Base-by-base conservation (phyloP, 208 protist genomes). In the Leishmania turanica region DNA sequence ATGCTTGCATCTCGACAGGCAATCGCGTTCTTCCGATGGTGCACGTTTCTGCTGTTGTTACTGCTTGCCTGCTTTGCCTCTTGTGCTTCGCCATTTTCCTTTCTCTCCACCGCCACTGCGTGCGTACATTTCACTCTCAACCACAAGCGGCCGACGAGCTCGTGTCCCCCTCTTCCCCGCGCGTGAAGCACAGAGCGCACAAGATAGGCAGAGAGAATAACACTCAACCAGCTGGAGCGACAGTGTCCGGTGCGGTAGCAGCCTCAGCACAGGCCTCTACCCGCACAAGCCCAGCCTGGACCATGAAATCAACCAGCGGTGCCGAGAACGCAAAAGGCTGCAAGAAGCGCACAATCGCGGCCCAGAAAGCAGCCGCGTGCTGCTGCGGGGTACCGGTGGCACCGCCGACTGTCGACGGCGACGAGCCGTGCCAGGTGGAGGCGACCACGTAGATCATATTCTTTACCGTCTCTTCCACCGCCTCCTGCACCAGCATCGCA, bases 381-480 rank as follows among this genome's bases (percentile, higher is more conserved):
- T 3, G n/a, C 62, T 49, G 77, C 70, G 84, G 40, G n/a, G 42
- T 51, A 47, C 27, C 69, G 45, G 24, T 4, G 45, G 6, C 27
- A 34, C 21, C 45, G n/a, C 40, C 4, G 27, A 34, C 69, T 73
- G 24, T 37, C 9, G 24, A 8, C n/a, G 45, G 54, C 7, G 54
- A 45, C 34, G 62, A 45, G 8, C 82, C 78, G 3, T 79, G 64
- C 75, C 66, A 79, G 31, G 80, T 83, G n/a, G 88, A 66, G 31
- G 84, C 77, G 51, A 92, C 78, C 27, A 97, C 95, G 82, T 91
- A 92, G 49, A 97, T 84, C 87, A 96, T 94, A 65, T 97, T 97
- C 79, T 96, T 96, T 73, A 97, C 91, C 37, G 90, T 87, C 79
- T 97, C 95, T 85, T 97, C 88, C 24, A 97, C 91, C 21, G 92